These are phyloP conservation scores for Rhinocladiella mackenziei DNA, from an alignment of 2,329 filamentous ascomycete genomes.

Conservation along the genomic window DNA sequence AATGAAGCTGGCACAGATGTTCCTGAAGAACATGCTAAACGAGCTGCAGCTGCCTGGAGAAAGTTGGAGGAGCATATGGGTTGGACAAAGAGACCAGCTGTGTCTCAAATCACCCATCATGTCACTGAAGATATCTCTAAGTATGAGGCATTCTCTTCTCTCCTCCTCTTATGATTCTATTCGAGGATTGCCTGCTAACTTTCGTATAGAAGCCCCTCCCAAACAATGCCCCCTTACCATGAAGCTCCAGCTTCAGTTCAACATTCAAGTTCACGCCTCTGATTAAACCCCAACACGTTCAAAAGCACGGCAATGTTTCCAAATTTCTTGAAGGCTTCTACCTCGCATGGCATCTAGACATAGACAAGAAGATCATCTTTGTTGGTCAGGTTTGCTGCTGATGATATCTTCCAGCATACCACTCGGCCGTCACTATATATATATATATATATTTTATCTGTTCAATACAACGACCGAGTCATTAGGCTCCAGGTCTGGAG, in stretches of 20 bases:
- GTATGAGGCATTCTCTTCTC: slow-evolving; percentile 2
- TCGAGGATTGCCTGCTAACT: too few relatives aligned
- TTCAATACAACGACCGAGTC: background rate
- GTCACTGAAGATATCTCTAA: background rate
- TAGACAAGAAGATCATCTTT: slow-evolving; percentile 3
- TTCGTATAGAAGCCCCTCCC: too few relatives aligned
- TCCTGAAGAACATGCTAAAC: slow-evolving; percentile 22
- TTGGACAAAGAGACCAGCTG: slow-evolving; percentile 6
- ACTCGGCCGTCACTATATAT: too few relatives aligned
- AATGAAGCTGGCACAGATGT: slow-evolving; percentile 20
- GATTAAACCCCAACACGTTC: slow-evolving; percentile 6
- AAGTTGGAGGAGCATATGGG: slow-evolving; percentile 23
- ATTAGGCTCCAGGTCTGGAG: slow-evolving; percentile 46
- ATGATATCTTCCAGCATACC: background rate
- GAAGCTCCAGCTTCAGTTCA: background rate
- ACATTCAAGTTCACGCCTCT: slow-evolving; percentile 3
- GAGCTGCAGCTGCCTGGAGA: slow-evolving; percentile 22
- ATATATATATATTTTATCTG: background rate
- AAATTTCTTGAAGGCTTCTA: too few relatives aligned
- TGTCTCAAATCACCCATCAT: background rate
- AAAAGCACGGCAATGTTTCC: too few relatives aligned
- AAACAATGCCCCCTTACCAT: too few relatives aligned
- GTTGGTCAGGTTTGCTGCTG: background rate
- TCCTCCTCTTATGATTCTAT: background rate
- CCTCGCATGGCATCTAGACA: too few relatives aligned